A percentile compares a stretch with the other conserved stretches of the same genome.
These are phyloP conservation scores for Macrotyloma uniflorum DNA, from an alignment of 306 rosid species.

Conservation along the genomic window DNA sequence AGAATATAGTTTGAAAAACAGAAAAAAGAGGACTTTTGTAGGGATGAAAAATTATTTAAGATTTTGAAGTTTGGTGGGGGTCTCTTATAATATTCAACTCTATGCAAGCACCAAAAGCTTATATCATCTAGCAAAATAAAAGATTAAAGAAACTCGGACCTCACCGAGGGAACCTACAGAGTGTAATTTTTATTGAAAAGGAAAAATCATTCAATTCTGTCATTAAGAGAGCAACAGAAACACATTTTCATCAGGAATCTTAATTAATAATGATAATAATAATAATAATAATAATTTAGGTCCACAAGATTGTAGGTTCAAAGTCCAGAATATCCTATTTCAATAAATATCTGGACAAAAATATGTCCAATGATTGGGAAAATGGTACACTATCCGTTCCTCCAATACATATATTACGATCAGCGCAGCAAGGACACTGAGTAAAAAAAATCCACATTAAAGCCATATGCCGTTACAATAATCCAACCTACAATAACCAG, in stretches of 20 bases:
- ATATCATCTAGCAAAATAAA: not conserved
- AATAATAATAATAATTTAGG: too few species aligned
- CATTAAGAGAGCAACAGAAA: not conserved
- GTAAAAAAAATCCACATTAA: constrained; percentile 39
- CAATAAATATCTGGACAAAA: constrained; percentile 41
- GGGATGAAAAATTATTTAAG: too few species aligned
- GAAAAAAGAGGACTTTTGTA: too few species aligned
- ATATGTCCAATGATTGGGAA: constrained; percentile 39
- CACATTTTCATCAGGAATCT: constrained; percentile 21
- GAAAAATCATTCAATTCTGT: not conserved
- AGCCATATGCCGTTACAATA: constrained; percentile 42
- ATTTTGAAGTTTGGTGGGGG: not conserved
- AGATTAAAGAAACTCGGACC: not conserved
- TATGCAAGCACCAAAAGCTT: not conserved
- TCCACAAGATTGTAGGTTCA: constrained; percentile 22
- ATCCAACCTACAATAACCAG: constrained; percentile 36
- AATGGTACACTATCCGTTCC: constrained; percentile 35
- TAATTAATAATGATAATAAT: too few species aligned
- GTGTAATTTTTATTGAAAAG: not conserved
- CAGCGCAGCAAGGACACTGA: constrained; percentile 46
- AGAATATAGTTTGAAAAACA: too few species aligned
- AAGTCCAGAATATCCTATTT: constrained; percentile 39
- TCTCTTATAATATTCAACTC: not conserved
- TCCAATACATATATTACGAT: constrained; percentile 38
- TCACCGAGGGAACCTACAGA: not conserved